Base-by-base conservation (phyloP, 2,329 filamentous ascomycete genomes). In the Chrysosporium queenslandicum region DNA sequence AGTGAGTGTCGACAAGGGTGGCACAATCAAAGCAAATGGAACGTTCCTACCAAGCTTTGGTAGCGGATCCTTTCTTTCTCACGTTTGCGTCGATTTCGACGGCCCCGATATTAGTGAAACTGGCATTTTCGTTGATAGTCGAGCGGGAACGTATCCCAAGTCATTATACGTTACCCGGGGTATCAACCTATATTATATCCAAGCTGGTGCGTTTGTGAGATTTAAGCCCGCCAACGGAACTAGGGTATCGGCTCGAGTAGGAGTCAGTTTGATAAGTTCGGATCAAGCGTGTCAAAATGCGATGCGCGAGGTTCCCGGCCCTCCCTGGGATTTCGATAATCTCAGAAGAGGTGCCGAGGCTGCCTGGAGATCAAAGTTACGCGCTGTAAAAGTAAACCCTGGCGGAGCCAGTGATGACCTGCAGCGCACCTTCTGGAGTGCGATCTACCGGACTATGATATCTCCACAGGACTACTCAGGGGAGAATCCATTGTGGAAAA, bases 401-500 rank as follows among this genome's bases (percentile, higher is more conserved):
- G 71, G 75, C 0, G 77, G 79, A 3, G 79, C 81, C 1, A 74
- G 77, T 53, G 62, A 71, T 7, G 74, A 77, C 0, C 62, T 83
- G 1, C 70, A 82, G 53, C 79, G 66, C n/a, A 77, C 79, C 16
- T 85, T 87, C 58, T 87, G 83, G 74, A 85, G 80, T 40, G 83
- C 82, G 2, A 74, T 82, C n/a, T 87, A 87, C 61, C 73, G 83
- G n/a, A 77, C 80, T 2, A 79, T 86, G 77, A 79, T 87, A 55
- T 83, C 79, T 49, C 84, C 84, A 2, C 83, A 87, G 59, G 84
- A 87, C 59, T 86, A 86, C 58, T 86, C 84, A 0, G 81, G 81
- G 0, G 84, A 87, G 63, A 87, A 87, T 52, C 81, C 82, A 1
- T 63, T 81, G 0, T 87, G 83, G 82, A 58, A 76, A 1, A 82